Conservation (phyloP, 169 alveolate genomes). For the Cyclospora cayetanensis region DNA sequence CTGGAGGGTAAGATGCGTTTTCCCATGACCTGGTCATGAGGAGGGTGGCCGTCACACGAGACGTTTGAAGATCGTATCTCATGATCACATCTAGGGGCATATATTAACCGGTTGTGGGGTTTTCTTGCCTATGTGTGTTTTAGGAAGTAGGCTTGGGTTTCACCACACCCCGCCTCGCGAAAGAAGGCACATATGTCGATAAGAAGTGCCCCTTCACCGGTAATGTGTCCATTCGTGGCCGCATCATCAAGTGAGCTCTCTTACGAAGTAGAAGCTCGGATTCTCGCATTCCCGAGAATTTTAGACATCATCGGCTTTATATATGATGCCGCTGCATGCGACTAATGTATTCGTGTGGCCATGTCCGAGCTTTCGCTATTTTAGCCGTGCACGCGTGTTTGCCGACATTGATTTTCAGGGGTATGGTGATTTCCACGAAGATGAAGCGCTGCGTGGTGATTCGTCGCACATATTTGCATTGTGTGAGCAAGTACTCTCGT, state of each 20-base stretch:
- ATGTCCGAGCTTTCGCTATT: background rate
- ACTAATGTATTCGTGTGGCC: background rate
- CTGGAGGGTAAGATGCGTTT: slow-evolving; percentile 52
- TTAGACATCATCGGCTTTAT: background rate
- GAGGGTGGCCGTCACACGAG: background rate
- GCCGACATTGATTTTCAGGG: slow-evolving; percentile 83
- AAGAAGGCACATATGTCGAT: slow-evolving; percentile 98
- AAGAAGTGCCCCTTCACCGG: slow-evolving; percentile 99
- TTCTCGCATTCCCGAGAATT: background rate
- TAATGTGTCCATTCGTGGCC: slow-evolving; percentile 98
- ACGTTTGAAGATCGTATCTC: background rate
- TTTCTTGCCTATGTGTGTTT: slow-evolving; percentile 77
- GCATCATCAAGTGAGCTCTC: slow-evolving; percentile 88
- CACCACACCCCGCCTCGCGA: slow-evolving; percentile 98
- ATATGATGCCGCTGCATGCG: background rate
- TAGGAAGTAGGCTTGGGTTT: slow-evolving; percentile 98
- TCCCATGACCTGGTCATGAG: background rate
- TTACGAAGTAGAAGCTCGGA: no score
- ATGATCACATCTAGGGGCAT: background rate
- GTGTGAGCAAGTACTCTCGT: slow-evolving; percentile 97
- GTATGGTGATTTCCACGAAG: slow-evolving; percentile 98
- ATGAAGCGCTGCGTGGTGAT: slow-evolving; percentile 99
- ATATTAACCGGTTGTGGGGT: background rate
- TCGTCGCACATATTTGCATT: slow-evolving; percentile 98
- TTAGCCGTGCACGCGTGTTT: background rate